Conservation (phyloP, 441 rosid species). For the Viola pubescens region DNA sequence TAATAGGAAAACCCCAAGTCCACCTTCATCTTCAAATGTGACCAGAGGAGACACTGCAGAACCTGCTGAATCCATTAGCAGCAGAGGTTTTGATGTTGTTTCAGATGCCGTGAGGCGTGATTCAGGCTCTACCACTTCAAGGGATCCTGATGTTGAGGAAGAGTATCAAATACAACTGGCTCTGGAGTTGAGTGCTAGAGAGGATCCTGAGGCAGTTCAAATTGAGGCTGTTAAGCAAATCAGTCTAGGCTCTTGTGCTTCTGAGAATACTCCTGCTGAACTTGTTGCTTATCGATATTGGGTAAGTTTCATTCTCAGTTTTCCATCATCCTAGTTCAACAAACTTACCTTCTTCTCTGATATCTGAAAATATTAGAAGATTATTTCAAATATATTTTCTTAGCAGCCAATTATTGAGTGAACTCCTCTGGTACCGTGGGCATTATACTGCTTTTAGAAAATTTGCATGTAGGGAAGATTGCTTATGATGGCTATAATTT, state of each 20-base stretch:
- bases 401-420: not conserved
- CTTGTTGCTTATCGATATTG: slow-evolving; percentile 87
- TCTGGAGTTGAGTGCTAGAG: slow-evolving; percentile 86
- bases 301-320: slow-evolving; percentile 42
- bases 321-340: not conserved
- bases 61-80: slow-evolving; percentile 33
- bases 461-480: slow-evolving; percentile 9
- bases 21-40: slow-evolving; percentile 59
- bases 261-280: slow-evolving; percentile 87
- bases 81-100: slow-evolving; percentile 35
- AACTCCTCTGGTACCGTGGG: slow-evolving; percentile 11
- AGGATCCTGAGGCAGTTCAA: slow-evolving; percentile 96
- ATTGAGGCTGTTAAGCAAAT: slow-evolving; percentile 95
- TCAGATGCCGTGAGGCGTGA: slow-evolving; percentile 43
- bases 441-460: slow-evolving; percentile 5
- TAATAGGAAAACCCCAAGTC: slow-evolving; percentile 54
- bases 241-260: slow-evolving; percentile 71
- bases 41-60: slow-evolving; percentile 36
- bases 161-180: slow-evolving; percentile 93
- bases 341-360: not conserved
- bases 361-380: slow-evolving; percentile 1
- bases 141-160: slow-evolving; percentile 82
- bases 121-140: slow-evolving; percentile 44
- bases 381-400: not conserved
- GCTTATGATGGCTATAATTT: no score